phyloP scores from a whole-genome alignment of 352 stramenopile genomes.

The Aphanomyces astaci region DNA sequence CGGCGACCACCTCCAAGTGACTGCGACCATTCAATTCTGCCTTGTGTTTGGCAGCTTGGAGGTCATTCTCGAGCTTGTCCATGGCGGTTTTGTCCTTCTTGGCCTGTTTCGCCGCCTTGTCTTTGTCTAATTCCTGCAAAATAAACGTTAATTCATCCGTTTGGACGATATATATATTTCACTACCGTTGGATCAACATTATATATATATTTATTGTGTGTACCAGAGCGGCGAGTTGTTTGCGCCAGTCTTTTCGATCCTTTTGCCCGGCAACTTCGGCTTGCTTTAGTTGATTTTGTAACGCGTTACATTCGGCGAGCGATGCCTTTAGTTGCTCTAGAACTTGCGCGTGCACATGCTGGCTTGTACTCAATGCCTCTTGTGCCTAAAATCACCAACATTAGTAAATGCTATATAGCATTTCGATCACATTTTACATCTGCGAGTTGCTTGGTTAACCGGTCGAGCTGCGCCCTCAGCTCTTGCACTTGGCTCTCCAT shows the following conservation, averaged over 20 bases:
- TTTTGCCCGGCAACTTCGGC: constrained; percentile 22
- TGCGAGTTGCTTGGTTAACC: background rate
- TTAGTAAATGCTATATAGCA: background rate
- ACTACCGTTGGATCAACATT: too few relatives aligned
- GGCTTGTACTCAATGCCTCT: background rate
- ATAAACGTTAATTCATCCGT: too few relatives aligned
- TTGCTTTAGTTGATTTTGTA: constrained; percentile 21
- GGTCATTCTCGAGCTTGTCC: background rate
- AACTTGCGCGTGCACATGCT: background rate
- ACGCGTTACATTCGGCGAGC: background rate
- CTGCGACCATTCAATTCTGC: constrained; percentile 1
- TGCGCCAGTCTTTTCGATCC: constrained; percentile 29
- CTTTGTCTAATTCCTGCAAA: background rate
- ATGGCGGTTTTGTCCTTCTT: background rate
- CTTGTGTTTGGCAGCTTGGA: constrained; percentile 25
- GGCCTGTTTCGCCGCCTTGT: background rate
- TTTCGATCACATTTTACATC: too few relatives aligned
- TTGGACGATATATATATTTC: too few relatives aligned
- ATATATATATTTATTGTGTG: background rate
- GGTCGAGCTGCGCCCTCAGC: background rate
- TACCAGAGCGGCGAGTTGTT: constrained; percentile 25
- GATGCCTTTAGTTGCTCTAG: background rate
- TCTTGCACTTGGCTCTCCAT: background rate
- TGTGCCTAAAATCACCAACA: background rate
- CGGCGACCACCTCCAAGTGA: constrained; percentile 24